phyloP scores from a whole-genome alignment of 2,329 filamentous ascomycete genomes.

The Sporothrix curviconia region DNA sequence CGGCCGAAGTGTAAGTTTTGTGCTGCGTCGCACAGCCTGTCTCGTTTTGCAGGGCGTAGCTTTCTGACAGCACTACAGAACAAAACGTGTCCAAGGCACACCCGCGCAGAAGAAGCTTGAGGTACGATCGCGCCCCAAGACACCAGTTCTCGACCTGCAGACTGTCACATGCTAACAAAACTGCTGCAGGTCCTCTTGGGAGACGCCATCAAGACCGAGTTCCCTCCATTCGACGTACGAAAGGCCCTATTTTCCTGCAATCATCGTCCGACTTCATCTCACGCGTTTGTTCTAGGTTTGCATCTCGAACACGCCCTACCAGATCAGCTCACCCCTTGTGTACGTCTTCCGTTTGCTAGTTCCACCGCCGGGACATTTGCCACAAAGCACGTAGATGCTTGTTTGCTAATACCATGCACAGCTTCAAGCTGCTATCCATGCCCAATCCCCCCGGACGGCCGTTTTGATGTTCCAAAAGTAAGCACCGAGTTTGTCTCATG shows the following conservation, averaged over 20 bases:
- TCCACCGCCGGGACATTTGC: too few species aligned
- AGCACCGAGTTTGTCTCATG: too few species aligned
- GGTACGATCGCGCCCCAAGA: constrained; percentile 37
- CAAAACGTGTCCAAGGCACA: constrained; percentile 85
- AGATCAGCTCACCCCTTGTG: constrained; percentile 86
- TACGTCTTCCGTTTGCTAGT: neutral
- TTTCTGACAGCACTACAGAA: constrained; percentile 28
- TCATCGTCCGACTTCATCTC: too few species aligned
- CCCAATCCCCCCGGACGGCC: constrained; percentile 64
- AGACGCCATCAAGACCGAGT: constrained; percentile 84
- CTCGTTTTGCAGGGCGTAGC: neutral
- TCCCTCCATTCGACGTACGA: constrained; percentile 48
- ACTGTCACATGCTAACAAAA: neutral
- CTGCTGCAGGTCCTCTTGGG: constrained; percentile 52
- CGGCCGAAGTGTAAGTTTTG: constrained; percentile 81
- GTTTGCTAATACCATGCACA: neutral
- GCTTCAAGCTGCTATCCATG: constrained; percentile 73
- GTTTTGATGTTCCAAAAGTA: constrained; percentile 70
- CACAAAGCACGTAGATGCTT: too few species aligned
- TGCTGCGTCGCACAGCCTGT: constrained; percentile 38
- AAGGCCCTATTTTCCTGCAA: neutral
- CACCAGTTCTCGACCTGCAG: neutral
- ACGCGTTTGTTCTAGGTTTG: constrained; percentile 79
- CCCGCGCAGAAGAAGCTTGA: constrained; percentile 79
- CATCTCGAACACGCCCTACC: constrained; percentile 69